These are phyloP conservation scores for Solanum hybrid DNA, from an alignment of 305 asterid species.

Conservation along the genomic window DNA sequence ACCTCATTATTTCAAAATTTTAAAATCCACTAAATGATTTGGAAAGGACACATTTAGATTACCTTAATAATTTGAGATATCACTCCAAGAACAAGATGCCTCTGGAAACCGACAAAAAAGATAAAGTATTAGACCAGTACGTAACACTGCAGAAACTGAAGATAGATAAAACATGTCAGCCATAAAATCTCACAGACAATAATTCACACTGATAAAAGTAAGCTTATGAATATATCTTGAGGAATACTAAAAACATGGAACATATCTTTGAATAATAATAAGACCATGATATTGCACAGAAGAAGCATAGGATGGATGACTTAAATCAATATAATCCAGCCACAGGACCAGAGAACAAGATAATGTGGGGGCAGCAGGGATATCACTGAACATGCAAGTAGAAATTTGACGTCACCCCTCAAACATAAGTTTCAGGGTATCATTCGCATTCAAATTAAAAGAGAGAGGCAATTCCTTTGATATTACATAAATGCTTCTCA, in stretches of 20 bases:
- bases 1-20: background rate
- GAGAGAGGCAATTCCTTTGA: background rate
- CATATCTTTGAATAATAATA: background rate
- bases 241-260: background rate
- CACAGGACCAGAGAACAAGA: background rate
- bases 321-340: background rate
- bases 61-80: constrained; percentile 48
- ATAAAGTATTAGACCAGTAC: background rate
- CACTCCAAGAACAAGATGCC: constrained; percentile 46
- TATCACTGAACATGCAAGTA: background rate
- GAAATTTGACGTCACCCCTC: background rate
- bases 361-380: background rate
- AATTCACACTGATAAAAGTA: background rate
- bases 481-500: background rate
- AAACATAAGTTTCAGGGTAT: background rate
- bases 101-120: constrained; percentile 21
- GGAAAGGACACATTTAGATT: background rate
- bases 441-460: background rate
- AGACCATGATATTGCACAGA: background rate
- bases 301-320: background rate
- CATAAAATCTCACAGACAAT: background rate
- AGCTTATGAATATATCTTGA: background rate
- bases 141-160: background rate
- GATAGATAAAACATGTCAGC: background rate
- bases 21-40: background rate